These are phyloP conservation scores for Curvularia eragrostidis DNA, from an alignment of 2,329 filamentous ascomycete genomes.

Conservation along the genomic window DNA sequence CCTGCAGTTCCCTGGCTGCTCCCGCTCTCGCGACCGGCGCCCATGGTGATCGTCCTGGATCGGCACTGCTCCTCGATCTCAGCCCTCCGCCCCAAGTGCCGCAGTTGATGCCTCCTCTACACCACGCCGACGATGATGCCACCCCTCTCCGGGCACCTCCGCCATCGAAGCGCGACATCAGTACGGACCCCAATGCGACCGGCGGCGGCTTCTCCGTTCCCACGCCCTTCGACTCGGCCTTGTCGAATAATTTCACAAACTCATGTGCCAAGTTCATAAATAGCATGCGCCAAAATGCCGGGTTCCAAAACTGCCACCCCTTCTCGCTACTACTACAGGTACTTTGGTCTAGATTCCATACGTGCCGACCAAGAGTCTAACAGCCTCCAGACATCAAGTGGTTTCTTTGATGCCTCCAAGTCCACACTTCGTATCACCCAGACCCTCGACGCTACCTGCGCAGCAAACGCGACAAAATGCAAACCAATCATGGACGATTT, in stretches of 20 bases:
- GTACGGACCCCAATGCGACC: slow-evolving; percentile 31
- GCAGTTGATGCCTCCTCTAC: slow-evolving; percentile 45
- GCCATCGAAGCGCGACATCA: slow-evolving; percentile 35
- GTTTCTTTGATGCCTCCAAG: slow-evolving; percentile 81
- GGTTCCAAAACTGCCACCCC: slow-evolving; percentile 78
- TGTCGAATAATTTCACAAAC: slow-evolving; percentile 61
- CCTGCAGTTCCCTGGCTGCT: slow-evolving; percentile 37
- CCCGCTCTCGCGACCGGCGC: slow-evolving; percentile 33
- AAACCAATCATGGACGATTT: slow-evolving; percentile 67
- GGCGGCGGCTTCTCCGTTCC: slow-evolving; percentile 46
- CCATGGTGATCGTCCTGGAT: slow-evolving; percentile 45
- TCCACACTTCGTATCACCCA: slow-evolving; percentile 75
- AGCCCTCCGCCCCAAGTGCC: slow-evolving; percentile 37
- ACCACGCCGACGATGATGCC: slow-evolving; percentile 35
- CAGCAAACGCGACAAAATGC: slow-evolving; percentile 71
- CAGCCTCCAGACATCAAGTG: slow-evolving; percentile 72
- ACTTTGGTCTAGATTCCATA: slow-evolving; percentile 40
- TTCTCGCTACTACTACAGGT: slow-evolving; percentile 84
- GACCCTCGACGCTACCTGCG: slow-evolving; percentile 80
- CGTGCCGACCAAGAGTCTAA: slow-evolving; percentile 7
- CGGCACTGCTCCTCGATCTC: slow-evolving; percentile 40
- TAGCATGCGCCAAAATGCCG: slow-evolving; percentile 67
- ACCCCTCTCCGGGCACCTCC: slow-evolving; percentile 30
- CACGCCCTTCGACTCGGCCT: slow-evolving; percentile 55
- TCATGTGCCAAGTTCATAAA: slow-evolving; percentile 73